These are phyloP conservation scores for Tolypocladium capitatum DNA, from an alignment of 2,329 filamentous ascomycete genomes.

Conservation along the genomic window DNA sequence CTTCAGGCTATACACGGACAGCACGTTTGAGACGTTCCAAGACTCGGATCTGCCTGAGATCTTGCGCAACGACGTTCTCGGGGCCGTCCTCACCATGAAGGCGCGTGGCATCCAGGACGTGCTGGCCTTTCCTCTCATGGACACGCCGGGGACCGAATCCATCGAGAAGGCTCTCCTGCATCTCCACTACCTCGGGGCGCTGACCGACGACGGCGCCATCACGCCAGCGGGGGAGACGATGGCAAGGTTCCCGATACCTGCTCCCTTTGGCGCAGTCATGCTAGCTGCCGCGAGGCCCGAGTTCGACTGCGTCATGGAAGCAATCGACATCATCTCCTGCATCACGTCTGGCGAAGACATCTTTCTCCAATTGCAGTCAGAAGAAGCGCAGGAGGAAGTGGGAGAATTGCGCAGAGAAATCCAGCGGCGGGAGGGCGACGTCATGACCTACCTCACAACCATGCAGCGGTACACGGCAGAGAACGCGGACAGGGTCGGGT, in stretches of 20 bases:
- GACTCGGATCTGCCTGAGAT: constrained; percentile 79
- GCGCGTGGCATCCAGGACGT: constrained; percentile 76
- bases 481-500: constrained; percentile 37
- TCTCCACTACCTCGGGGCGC: constrained; percentile 63
- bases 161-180: constrained; percentile 74
- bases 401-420: constrained; percentile 43
- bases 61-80: constrained; percentile 73
- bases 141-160: constrained; percentile 62
- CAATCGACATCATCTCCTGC: constrained; percentile 68
- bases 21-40: constrained; percentile 55
- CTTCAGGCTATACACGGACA: constrained; percentile 76
- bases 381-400: constrained; percentile 40
- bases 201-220: constrained; percentile 60
- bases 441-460: constrained; percentile 50
- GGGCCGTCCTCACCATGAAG: constrained; percentile 85
- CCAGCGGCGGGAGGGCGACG: constrained; percentile 47
- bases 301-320: constrained; percentile 62
- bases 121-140: constrained; percentile 71
- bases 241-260: constrained; percentile 70
- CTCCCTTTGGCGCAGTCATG: constrained; percentile 67
- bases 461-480: constrained; percentile 49
- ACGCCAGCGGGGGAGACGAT: constrained; percentile 64
- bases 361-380: constrained; percentile 45
- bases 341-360: constrained; percentile 51
- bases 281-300: constrained; percentile 62